These are phyloP conservation scores for Yamadazyma sp. DNA, from an alignment of 1,139 yeast genomes.

Conservation along the genomic window DNA sequence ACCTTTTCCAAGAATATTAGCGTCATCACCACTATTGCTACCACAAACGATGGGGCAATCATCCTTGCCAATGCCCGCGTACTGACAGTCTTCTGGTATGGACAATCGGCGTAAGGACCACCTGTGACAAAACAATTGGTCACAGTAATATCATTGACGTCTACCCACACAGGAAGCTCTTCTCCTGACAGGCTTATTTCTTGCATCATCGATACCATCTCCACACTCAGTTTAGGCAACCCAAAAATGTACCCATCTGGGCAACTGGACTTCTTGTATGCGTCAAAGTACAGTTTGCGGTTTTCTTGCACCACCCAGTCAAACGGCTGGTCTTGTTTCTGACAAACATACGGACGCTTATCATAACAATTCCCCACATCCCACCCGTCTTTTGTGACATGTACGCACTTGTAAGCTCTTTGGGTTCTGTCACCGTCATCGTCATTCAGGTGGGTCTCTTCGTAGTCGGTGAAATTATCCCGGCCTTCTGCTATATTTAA, in stretches of 20 bases:
- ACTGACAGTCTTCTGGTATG: constrained; percentile 61
- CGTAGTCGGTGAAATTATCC: constrained; percentile 2
- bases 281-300: constrained; percentile 52
- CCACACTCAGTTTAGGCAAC: constrained; percentile 53
- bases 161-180: constrained; percentile 66
- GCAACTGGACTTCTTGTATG: constrained; percentile 39
- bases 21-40: constrained; percentile 50
- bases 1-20: constrained; percentile 39
- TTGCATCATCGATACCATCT: constrained; percentile 31
- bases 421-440: constrained; percentile 5
- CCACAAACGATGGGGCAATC: constrained; percentile 65
- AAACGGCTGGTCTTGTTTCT: constrained; percentile 33
- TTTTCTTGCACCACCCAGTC: constrained; percentile 48
- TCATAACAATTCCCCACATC: constrained; percentile 63
- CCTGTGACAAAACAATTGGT: constrained; percentile 84
- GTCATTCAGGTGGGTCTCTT: not conserved
- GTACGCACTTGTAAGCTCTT: constrained; percentile 63
- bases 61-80: constrained; percentile 58
- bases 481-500: not conserved
- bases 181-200: constrained; percentile 19
- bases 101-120: constrained; percentile 77
- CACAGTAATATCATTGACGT: constrained; percentile 75
- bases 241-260: constrained; percentile 52
- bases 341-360: constrained; percentile 56
- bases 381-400: constrained; percentile 52